Base-by-base conservation (phyloP, 192 early-diverging fungal genomes). In the Piromyces sp. region DNA sequence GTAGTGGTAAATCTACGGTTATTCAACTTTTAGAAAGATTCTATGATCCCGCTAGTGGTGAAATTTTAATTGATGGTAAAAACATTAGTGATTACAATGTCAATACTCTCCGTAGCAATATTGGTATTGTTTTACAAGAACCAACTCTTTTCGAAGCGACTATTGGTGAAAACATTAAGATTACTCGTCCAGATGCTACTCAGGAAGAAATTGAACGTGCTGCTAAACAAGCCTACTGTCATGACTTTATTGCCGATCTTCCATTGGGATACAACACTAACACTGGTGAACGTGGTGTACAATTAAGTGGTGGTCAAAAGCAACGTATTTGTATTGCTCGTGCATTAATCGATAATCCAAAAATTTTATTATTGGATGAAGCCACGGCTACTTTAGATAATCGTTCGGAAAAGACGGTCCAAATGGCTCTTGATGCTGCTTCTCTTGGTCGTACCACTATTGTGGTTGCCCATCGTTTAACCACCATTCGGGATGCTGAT, bases 161-260 rank as follows among this genome's bases (percentile, higher is more conserved):
- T 68, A 68, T 68, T 68, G 51, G 51, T 68, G 51, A 68, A 68
- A 68, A 68, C n/a, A 68, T 68, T n/a, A 68, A 68, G 9, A 68
- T 68, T 68, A 68, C 51, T n/a, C 51, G 51, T n/a, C 51, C 51
- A 68, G 51, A 68, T n/a, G 51, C 51, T 68, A 28, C 51, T 26
- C 51, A 68, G n/a, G 51, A 68, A n/a, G 51, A 68, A 68, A 17
- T 68, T 68, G 51, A n/a, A n/a, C 19, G 26, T 9, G 51, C 51
- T n/a, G 51, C 51, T n/a, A 68, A 68, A 68, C 22, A 26, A n/a
- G 51, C 51, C 5, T n/a, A 28, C 11, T 68, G 51, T n/a, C 91
- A 96, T 84, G 91, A 93, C 31, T 98, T 98, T 84, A 95, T 98
- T 81, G 84, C 85, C 85, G 90, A 92, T 82, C 86, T 97, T 28